phyloP scores from a whole-genome alignment of 179 eudicot genomes.

The Beta corolliflora region DNA sequence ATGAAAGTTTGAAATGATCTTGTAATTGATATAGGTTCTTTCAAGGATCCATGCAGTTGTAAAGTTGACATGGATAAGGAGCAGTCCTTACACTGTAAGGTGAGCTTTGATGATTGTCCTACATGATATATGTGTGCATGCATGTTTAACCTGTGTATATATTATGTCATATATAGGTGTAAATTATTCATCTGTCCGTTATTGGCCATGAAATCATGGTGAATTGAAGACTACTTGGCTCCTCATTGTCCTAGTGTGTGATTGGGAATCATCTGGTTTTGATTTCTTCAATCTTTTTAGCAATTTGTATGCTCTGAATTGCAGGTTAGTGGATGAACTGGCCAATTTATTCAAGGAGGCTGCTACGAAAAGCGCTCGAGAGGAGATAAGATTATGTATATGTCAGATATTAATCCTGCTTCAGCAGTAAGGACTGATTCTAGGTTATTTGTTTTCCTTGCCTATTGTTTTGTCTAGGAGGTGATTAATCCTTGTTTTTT shows the following conservation, averaged over 20 bases:
- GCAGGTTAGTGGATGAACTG: slow-evolving; percentile 85
- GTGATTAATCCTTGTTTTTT: slow-evolving; percentile 2
- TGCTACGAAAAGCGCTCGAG: slow-evolving; percentile 63
- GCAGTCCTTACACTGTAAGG: slow-evolving; percentile 54
- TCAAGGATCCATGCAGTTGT: slow-evolving; percentile 54
- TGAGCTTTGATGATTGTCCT: slow-evolving; percentile 17
- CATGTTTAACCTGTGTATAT: not conserved
- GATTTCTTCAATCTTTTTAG: slow-evolving; percentile 1
- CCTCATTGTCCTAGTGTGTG: not conserved
- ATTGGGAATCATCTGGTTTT: not conserved
- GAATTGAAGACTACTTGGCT: not conserved
- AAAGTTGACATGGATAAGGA: slow-evolving; percentile 91
- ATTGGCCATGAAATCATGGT: not conserved
- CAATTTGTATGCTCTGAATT: slow-evolving; percentile 4
- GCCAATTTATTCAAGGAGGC: slow-evolving; percentile 70
- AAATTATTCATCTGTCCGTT: not conserved
- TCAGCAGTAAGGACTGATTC: slow-evolving; percentile 57
- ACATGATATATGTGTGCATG: not conserved
- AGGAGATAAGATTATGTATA: slow-evolving; percentile 66
- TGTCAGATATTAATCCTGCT: slow-evolving; percentile 58
- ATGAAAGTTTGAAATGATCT: not conserved
- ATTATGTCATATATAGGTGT: not conserved
- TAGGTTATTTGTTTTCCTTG: not conserved
- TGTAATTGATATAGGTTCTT: slow-evolving; percentile 53
- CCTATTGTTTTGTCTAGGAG: slow-evolving; percentile 7